A percentile compares a stretch with the other conserved stretches of the same genome.
phyloP scores from a whole-genome alignment of 257 asterid species.

The Datura wrightii region DNA sequence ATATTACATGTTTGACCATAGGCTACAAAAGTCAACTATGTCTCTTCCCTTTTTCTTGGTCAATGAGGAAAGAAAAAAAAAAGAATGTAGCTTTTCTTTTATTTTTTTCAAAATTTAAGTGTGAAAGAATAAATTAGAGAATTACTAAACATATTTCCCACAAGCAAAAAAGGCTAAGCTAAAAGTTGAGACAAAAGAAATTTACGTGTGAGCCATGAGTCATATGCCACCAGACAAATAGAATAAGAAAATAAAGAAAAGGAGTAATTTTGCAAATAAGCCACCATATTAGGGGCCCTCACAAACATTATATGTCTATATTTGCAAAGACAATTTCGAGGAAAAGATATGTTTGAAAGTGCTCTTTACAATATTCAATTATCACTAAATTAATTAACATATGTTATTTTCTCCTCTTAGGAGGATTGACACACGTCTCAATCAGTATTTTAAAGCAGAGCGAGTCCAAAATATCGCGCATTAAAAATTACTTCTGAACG shows the following conservation, averaged over 20 bases:
- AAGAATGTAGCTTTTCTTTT: not conserved
- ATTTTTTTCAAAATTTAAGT: not conserved
- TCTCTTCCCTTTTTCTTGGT: not conserved
- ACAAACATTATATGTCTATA: not conserved
- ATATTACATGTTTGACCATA: conserved; percentile 9
- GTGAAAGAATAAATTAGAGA: conserved; percentile 12
- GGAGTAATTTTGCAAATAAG: not conserved
- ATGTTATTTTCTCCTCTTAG: not conserved
- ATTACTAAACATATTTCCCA: not conserved
- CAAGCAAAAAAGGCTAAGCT: not conserved
- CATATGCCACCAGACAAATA: conserved; percentile 27
- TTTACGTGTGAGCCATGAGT: conserved; percentile 25
- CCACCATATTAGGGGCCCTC: not conserved
- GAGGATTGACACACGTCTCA: not conserved
- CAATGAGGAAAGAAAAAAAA: not conserved
- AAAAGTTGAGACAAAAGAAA: conserved; percentile 3
- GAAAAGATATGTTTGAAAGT: not conserved
- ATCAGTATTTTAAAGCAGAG: no score
- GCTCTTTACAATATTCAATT: not conserved
- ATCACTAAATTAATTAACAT: not conserved
- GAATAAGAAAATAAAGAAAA: not conserved
- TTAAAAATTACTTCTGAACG: no score
- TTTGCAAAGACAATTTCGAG: not conserved
- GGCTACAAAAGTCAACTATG: not conserved
- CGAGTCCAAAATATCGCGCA: no score